phyloP scores from a whole-genome alignment of 1,284 basidiomycete species.

The Paramarasmius palmivorus region DNA sequence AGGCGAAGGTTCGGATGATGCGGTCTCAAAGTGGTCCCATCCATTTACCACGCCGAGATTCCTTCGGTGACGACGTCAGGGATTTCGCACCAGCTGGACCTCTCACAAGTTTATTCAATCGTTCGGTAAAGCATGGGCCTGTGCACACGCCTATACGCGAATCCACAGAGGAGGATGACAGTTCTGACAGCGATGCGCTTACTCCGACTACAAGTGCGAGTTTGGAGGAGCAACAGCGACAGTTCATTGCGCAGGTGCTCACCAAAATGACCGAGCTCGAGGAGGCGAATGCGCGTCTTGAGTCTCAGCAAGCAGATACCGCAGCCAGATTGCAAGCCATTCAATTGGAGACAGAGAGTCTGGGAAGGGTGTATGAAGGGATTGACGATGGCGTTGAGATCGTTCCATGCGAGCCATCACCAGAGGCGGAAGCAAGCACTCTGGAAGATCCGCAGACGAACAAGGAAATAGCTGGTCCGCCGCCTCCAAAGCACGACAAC shows the following conservation, averaged over 20 bases:
- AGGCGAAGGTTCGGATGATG: slow-evolving; percentile 42
- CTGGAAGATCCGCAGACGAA: slow-evolving; percentile 37
- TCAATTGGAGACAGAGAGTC: slow-evolving; percentile 68
- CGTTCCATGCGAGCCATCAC: slow-evolving; percentile 22
- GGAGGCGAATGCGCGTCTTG: slow-evolving; percentile 70
- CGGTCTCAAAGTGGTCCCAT: slow-evolving; percentile 18
- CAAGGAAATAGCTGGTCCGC: slow-evolving; percentile 22
- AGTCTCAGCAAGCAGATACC: slow-evolving; percentile 66
- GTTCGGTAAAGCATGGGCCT: not conserved
- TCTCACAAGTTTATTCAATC: slow-evolving; percentile 23
- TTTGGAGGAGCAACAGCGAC: slow-evolving; percentile 39
- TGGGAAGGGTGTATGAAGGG: slow-evolving; percentile 71
- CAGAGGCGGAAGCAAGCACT: not conserved
- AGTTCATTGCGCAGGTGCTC: slow-evolving; percentile 70
- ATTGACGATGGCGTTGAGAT: slow-evolving; percentile 55
- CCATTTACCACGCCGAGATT: slow-evolving; percentile 44
- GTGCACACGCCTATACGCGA: not conserved
- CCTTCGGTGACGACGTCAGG: slow-evolving; percentile 39
- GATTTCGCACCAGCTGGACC: slow-evolving; percentile 67
- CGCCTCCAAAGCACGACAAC: slow-evolving; percentile 17
- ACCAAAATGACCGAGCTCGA: slow-evolving; percentile 81
- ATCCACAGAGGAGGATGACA: slow-evolving; percentile 20
- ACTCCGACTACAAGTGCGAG: slow-evolving; percentile 10
- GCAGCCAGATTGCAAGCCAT: slow-evolving; percentile 62
- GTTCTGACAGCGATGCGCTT: slow-evolving; percentile 1